phyloP scores from a whole-genome alignment of 768 basidiomycete species.

The Amanita phalloides region DNA sequence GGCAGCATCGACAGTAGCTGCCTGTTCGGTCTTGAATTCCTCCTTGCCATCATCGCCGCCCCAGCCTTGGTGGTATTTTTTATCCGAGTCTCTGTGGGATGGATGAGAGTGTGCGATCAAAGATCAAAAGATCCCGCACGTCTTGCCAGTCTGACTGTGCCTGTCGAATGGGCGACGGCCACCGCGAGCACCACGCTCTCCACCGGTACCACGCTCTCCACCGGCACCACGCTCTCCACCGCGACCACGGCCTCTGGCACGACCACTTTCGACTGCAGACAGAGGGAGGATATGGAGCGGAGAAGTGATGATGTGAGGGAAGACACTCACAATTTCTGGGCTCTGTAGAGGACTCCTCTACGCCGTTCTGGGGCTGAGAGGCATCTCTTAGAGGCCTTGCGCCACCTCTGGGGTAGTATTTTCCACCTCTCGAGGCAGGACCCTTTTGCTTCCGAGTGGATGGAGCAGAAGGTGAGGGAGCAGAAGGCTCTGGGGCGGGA shows the following conservation, averaged over 20 bases:
- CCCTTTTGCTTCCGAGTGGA: constrained; percentile 35
- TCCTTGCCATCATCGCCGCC: constrained; percentile 82
- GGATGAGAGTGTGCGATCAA: constrained; percentile 6
- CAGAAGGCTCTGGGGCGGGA: constrained; percentile 20
- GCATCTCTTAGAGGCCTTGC: constrained; percentile 22
- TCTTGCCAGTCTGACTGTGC: constrained; percentile 80
- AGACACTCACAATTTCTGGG: constrained; percentile 25
- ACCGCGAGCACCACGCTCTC: constrained; percentile 38
- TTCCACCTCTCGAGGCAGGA: constrained; percentile 53
- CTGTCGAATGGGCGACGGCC: constrained; percentile 75
- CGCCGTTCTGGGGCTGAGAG: constrained; percentile 13
- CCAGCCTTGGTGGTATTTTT: constrained; percentile 93
- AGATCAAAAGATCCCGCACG: constrained; percentile 32
- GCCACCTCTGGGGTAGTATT: constrained; percentile 54
- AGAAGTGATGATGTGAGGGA: background rate
- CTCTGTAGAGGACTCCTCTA: constrained; percentile 18
- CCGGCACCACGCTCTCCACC: constrained; percentile 36
- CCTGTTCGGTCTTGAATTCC: constrained; percentile 75
- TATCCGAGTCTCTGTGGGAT: constrained; percentile 75
- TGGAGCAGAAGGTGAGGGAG: constrained; percentile 19
- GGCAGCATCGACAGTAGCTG: constrained; percentile 61
- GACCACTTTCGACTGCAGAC: constrained; percentile 32
- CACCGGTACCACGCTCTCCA: constrained; percentile 35
- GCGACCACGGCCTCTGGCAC: constrained; percentile 34
- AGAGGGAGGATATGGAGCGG: constrained; percentile 5